These are phyloP conservation scores for Penicillium sp. DNA, from an alignment of 2,329 filamentous ascomycete genomes.

Conservation along the genomic window DNA sequence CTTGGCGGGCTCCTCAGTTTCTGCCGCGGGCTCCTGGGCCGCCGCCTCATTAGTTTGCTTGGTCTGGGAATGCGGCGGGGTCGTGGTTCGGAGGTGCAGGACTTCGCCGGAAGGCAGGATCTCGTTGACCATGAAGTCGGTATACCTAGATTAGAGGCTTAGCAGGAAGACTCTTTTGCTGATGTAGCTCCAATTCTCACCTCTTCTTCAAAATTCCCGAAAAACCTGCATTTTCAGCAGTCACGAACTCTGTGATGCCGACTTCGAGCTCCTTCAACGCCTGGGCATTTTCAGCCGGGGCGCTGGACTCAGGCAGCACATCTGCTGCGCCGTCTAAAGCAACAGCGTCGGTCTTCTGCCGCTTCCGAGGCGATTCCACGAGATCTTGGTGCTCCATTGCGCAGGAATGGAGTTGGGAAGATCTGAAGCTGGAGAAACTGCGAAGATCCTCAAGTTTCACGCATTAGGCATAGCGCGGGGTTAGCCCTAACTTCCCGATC, in stretches of 20 bases:
- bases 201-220: conserved; percentile 70
- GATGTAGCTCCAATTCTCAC: conserved; percentile 34
- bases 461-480: conserved; percentile 30
- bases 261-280: conserved; percentile 50
- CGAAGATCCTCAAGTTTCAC: too few relatives aligned
- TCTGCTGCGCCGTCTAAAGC: conserved; percentile 19
- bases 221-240: conserved; percentile 62
- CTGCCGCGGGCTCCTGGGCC: conserved; percentile 8
- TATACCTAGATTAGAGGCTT: conserved; percentile 63
- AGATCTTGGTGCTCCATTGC: conserved; percentile 38
- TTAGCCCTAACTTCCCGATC: conserved; percentile 33
- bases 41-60: conserved; percentile 11
- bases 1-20: conserved; percentile 19
- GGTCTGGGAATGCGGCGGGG: conserved; percentile 28
- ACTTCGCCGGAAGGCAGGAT: conserved; percentile 77
- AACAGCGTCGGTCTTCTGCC: conserved; percentile 36
- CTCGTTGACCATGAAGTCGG: conserved; percentile 92
- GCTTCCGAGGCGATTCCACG: conserved; percentile 42
- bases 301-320: conserved; percentile 9
- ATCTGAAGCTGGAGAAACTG: too few relatives aligned
- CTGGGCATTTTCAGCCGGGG: conserved; percentile 33
- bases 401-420: conserved; percentile 10
- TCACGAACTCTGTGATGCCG: conserved; percentile 69
- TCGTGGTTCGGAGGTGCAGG: conserved; percentile 67
- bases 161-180: neutral